Percentiles rank a stretch among this genome's conserved stretches.
Evolutionary conservation across 768 basidiomycete genomes (phyloP).

Genomic region (Lactarius vividus): DNA sequence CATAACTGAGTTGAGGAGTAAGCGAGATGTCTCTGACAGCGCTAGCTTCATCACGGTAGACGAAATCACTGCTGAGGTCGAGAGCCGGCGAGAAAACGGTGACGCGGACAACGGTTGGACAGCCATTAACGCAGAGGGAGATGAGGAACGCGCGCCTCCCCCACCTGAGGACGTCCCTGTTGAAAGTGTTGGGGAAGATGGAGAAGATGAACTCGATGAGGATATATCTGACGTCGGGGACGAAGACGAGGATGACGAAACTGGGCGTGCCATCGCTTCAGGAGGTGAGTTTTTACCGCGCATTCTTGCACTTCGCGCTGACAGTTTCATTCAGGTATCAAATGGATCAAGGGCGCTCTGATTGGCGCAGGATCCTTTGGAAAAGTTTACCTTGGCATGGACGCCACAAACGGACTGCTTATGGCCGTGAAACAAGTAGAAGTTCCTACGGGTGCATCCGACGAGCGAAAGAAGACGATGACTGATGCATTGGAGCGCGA

Average conservation of each 20-base stretch:
- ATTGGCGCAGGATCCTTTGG: conserved; percentile 95
- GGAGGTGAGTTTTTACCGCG: conserved; percentile 44
- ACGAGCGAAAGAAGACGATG: conserved; percentile 94
- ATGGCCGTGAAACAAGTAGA: conserved; percentile 99
- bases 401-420: conserved; percentile 80
- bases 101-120: conserved; percentile 66
- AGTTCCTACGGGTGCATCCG: conserved; percentile 80
- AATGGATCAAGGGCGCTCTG: conserved; percentile 96
- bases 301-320: neutral
- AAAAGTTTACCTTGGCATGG: conserved; percentile 95
- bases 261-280: conserved; percentile 52
- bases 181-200: conserved; percentile 49
- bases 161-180: conserved; percentile 35
- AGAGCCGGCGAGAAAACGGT: conserved; percentile 61
- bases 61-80: conserved; percentile 96
- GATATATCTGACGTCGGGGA: conserved; percentile 45
- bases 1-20: conserved; percentile 77
- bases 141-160: conserved; percentile 34
- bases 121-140: conserved; percentile 57
- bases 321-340: conserved; percentile 50
- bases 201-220: conserved; percentile 41
- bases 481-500: conserved; percentile 88
- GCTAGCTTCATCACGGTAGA: conserved; percentile 94
- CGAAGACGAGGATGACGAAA: conserved; percentile 44
- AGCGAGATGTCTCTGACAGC: conserved; percentile 82